A percentile compares a stretch with the other conserved stretches of the same genome.
Evolutionary conservation across 2,329 filamentous ascomycete genomes (phyloP).

Genomic region (Fonsecaea multimorphosa): DNA sequence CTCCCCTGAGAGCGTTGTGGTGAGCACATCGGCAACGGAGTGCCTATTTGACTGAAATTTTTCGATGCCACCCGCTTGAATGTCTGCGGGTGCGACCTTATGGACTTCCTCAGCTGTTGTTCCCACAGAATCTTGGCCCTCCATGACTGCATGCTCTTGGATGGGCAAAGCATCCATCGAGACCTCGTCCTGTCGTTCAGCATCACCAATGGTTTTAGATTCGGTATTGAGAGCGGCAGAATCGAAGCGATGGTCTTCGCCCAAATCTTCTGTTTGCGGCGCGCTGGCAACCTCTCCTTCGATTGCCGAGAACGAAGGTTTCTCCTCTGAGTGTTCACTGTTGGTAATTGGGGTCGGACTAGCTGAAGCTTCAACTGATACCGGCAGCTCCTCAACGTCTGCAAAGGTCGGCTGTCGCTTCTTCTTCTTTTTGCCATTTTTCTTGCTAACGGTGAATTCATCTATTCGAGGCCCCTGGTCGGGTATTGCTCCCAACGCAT

Average conservation of each 20-base stretch:
- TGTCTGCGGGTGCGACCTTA: neutral
- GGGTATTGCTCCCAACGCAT: neutral
- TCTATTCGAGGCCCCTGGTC: neutral
- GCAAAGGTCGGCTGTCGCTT: slow-evolving; percentile 3
- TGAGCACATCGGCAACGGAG: neutral
- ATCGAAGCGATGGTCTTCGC: neutral
- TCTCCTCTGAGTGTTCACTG: neutral
- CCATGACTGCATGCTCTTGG: too few relatives aligned
- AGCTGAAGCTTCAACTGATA: neutral
- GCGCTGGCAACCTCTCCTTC: neutral
- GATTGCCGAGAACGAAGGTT: neutral
- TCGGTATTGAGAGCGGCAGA: neutral
- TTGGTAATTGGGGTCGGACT: neutral
- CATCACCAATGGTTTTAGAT: neutral
- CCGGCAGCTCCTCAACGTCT: neutral
- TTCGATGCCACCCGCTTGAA: neutral
- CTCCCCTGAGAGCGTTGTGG: neutral
- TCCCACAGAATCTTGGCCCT: neutral
- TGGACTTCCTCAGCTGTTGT: neutral
- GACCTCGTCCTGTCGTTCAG: neutral
- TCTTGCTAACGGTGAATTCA: slow-evolving; percentile 42
- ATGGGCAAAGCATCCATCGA: neutral
- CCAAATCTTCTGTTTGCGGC: neutral
- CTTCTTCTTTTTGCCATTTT: slow-evolving; percentile 23
- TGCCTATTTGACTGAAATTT: neutral